Evolutionary conservation across 106 monocot genomes (phyloP), one percentile per base, ranked within the genome.

Genomic region (Phalaenopsis equestris): DNA sequence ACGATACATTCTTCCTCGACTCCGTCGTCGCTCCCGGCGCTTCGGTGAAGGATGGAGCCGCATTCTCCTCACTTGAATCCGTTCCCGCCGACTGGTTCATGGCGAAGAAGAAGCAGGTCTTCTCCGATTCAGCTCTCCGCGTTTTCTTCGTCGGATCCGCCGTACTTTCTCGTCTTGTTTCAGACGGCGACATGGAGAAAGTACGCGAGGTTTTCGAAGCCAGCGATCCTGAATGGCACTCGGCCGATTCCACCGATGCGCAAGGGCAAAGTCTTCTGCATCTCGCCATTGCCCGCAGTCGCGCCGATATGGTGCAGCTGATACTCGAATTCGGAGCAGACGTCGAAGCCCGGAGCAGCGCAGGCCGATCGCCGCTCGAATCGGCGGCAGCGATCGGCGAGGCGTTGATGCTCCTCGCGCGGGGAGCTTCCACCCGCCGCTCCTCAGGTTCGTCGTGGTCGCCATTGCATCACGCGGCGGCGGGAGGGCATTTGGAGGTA

Each of bases 51-150:
- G 81, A 79, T 39, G 57, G 73, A 19, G 21, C 58, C 61, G 49
- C 77, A 5, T 46, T 45, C 10, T 76, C 76, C 24, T 47, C 49
- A 21, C 58, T 72, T 23, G 88, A 88, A 58, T 77, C 88, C 56
- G 83, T 88, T 18, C 85, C 82, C n/a, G 38, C 12, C 36, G 89
- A 89, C 65, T 89, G 89, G 89, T 89, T 89, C 84, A 81, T 84
- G 18, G 49, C 83, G 17, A 86, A 73, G 81, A 89, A 82, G 86
- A 89, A 89, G 79, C 89, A 89, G 67, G 89, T 89, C 41, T 89
- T 89, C 76, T 75, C 47, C 5, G 86, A 89, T 47, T 81, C 81
- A 61, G 86, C 79, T 55, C 56, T 89, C 55, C 43, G 75, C 58
- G 30, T 79, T 15, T 77, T 79, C 81, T 89, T 89, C 76, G 84